Evolutionary conservation across 176 grass and related monocot species (phyloP).

Genomic region (Oryza brachyantha): DNA sequence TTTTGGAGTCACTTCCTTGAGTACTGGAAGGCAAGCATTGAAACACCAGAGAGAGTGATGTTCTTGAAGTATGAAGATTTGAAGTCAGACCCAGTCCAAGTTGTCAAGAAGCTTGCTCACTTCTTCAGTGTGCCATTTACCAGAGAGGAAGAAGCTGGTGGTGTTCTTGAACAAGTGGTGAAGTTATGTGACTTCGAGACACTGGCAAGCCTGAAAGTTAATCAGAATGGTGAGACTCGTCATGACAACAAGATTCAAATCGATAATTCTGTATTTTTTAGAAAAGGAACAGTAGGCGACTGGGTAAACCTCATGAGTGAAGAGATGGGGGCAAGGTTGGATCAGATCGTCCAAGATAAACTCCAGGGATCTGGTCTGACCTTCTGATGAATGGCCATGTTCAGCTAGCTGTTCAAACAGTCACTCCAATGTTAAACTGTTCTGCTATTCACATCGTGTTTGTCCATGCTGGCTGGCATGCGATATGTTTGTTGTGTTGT

Average conservation of each 20-base stretch:
- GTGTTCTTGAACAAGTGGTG: background rate
- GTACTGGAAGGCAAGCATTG: constrained; percentile 4
- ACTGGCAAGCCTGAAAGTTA: background rate
- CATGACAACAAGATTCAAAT: background rate
- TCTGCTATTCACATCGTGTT: too few relatives aligned
- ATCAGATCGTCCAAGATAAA: background rate
- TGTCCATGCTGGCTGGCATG: too few relatives aligned
- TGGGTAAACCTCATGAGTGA: background rate
- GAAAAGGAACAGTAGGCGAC: background rate
- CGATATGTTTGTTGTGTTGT: too few relatives aligned
- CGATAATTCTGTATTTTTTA: background rate
- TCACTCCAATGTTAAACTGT: too few relatives aligned
- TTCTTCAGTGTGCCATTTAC: background rate
- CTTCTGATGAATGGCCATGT: background rate
- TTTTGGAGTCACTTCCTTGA: constrained; percentile 7
- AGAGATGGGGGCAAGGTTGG: background rate
- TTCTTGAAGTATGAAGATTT: constrained; percentile 12
- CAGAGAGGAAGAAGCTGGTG: background rate
- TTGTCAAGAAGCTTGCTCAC: background rate
- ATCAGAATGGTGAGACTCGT: background rate
- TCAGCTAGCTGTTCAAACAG: too few relatives aligned
- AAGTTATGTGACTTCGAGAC: background rate
- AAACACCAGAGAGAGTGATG: background rate
- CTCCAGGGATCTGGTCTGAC: background rate
- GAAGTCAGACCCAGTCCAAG: background rate